Base-by-base conservation (phyloP, 345 rosid genomes). In the Salix suchowensis region DNA sequence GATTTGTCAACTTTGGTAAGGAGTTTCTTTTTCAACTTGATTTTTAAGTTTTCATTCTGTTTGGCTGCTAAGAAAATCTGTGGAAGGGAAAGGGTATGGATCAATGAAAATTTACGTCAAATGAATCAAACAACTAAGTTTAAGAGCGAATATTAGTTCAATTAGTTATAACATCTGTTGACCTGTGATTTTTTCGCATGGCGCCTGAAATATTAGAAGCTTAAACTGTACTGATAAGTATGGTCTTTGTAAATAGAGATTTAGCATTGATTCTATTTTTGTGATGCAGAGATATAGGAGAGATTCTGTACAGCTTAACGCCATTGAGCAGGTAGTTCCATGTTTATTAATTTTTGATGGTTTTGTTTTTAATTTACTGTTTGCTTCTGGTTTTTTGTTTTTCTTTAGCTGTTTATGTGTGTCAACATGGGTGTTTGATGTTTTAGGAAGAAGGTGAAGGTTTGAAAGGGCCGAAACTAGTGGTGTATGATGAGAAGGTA, bases 1-100 rank as follows among this genome's bases (percentile, higher is more conserved):
- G 98, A 91, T 68, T 77, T 87, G 46, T 76, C 93, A 28, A 83
- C 71, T 72, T 75, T 83, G 70, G 99, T 95, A 91, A 79, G 94
- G 70, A 58, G 65, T 70, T 54, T 1, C 15, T 2, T n/a, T 67
- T 73, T 71, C 18, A 46, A 32, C 75, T 72, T 50, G 12, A 73
- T 68, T 70, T 64, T 79, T 79, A 39, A 14, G 62, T 50, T 40
- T 66, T 70, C 19, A 24, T 26, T 67, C 34, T 61, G 60, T 70
- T 71, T 36, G 52, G 61, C 74, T 75, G 72, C 66, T 71, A 58
- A 48, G 55, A 40, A 28, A 76, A 74, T 37, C 19, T 34, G 34
- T 26, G 50, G 67, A 26, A 68, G 16, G 24, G 24, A 23, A 15
- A 23, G 36, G 34, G 28, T 32, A 52, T 13, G 11, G 40, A 46